These are phyloP conservation scores for Musa troglodytarum DNA, from an alignment of 176 grass and related monocot genomes.

Conservation along the genomic window DNA sequence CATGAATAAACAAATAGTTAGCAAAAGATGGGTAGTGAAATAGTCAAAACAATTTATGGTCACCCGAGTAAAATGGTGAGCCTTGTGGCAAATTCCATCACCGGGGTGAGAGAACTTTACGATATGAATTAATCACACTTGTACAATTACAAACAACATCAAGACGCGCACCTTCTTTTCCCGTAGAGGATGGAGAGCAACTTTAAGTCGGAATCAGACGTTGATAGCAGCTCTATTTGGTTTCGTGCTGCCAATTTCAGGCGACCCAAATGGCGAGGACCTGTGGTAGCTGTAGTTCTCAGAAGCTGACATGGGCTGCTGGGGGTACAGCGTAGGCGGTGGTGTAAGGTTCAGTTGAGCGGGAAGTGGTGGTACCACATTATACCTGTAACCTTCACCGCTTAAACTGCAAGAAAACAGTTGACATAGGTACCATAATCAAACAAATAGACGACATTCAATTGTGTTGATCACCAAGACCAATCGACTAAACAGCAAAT, in stretches of 20 bases:
- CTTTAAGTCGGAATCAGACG: constrained; percentile 29
- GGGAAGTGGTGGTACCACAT: constrained; percentile 43
- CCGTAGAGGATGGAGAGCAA: no score
- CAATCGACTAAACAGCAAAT: no score
- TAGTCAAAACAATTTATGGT: no score
- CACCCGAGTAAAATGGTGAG: no score
- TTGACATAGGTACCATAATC: constrained; percentile 9
- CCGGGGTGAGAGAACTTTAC: no score
- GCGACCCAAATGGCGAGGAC: constrained; percentile 39
- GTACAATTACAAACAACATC: no score
- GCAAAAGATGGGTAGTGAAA: no score
- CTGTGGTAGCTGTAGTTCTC: constrained; percentile 79
- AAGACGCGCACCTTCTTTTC: no score
- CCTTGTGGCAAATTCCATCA: no score
- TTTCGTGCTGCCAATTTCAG: constrained; percentile 42
- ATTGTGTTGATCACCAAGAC: no score
- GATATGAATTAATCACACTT: no score
- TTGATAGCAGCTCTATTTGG: constrained; percentile 61
- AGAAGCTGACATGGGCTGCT: constrained; percentile 60
- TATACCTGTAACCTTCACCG: constrained; percentile 63
- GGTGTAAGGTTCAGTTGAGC: constrained; percentile 67
- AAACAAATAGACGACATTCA: neutral
- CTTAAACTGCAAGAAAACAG: constrained; percentile 35
- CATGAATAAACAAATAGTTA: no score
- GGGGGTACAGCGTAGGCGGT: constrained; percentile 58